These are phyloP conservation scores for Paracamarosporium sp. DNA, from an alignment of 2,329 filamentous ascomycete species.

Conservation along the genomic window DNA sequence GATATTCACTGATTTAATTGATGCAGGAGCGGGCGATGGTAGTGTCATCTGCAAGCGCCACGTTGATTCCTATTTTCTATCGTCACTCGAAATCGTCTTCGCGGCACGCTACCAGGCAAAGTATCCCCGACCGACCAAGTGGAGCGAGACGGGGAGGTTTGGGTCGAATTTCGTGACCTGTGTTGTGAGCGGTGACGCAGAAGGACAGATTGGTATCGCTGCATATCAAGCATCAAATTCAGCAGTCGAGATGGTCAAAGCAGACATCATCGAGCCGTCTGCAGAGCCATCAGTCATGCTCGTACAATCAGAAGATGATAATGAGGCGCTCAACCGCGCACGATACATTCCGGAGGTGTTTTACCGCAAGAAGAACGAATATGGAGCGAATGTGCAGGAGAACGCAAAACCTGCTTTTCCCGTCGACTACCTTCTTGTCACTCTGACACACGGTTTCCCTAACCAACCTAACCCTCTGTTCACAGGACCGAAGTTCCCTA, in stretches of 20 bases:
- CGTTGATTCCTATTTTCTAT: slow-evolving; percentile 91
- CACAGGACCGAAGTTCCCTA: slow-evolving; percentile 74
- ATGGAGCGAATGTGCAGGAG: slow-evolving; percentile 93
- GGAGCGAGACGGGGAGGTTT: slow-evolving; percentile 93
- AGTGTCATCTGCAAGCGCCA: slow-evolving; percentile 94
- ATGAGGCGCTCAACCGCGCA: slow-evolving; percentile 71
- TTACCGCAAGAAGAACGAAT: slow-evolving; percentile 94
- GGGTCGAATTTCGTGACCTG: slow-evolving; percentile 98
- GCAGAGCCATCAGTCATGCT: slow-evolving; percentile 94
- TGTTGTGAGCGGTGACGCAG: slow-evolving; percentile 89
- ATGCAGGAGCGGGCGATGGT: slow-evolving; percentile 81
- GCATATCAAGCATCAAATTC: slow-evolving; percentile 96
- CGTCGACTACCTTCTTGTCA: slow-evolving; percentile 94
- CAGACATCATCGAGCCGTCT: slow-evolving; percentile 93
- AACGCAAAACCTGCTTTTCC: slow-evolving; percentile 97
- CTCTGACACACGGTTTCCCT: slow-evolving; percentile 95
- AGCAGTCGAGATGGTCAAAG: slow-evolving; percentile 94
- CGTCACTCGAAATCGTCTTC: slow-evolving; percentile 90
- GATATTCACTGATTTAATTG: slow-evolving; percentile 91
- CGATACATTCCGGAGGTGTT: slow-evolving; percentile 98
- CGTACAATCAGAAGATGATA: slow-evolving; percentile 89
- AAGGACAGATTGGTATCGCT: slow-evolving; percentile 85
- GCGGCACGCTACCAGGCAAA: slow-evolving; percentile 86
- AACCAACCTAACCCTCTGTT: slow-evolving; percentile 80
- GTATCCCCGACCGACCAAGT: slow-evolving; percentile 89